Conservation (phyloP, 495 filamentous ascomycete species). For the Daldinia loculata region DNA sequence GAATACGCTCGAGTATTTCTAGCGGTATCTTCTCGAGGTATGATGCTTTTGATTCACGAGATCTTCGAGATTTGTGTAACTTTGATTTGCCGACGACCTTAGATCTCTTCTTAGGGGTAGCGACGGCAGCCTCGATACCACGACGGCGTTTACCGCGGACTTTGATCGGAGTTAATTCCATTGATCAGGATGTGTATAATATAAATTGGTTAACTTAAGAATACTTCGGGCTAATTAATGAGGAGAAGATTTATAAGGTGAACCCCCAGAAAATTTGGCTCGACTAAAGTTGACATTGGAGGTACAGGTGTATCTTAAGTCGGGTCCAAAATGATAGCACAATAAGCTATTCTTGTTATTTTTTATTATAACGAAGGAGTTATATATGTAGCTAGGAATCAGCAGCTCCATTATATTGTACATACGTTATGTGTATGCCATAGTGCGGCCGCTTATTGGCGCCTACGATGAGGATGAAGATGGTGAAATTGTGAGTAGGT, state of each 20-base stretch:
- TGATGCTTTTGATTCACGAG: constrained; percentile 30
- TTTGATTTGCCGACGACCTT: constrained; percentile 18
- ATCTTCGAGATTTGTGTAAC: background rate
- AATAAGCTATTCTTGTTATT: background rate
- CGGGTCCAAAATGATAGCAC: background rate
- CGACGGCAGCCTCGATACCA: background rate
- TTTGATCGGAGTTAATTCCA: constrained; percentile 46
- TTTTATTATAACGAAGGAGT: background rate
- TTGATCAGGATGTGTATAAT: background rate
- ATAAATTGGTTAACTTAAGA: background rate
- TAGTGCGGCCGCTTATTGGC: background rate
- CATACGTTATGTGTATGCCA: background rate
- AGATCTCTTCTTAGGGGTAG: constrained; percentile 5
- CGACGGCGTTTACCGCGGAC: constrained; percentile 42
- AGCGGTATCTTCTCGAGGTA: constrained; percentile 50
- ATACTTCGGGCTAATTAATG: background rate
- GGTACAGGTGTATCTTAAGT: background rate
- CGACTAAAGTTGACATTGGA: background rate
- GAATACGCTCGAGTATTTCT: constrained; percentile 56
- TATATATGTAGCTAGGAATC: background rate
- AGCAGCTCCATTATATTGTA: background rate
- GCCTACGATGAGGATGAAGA: background rate
- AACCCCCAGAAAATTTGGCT: background rate
- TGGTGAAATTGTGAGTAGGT: constrained; percentile 4
- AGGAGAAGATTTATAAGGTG: background rate